Base-by-base conservation (phyloP, 805 yeast genomes). In the Candida orba region DNA sequence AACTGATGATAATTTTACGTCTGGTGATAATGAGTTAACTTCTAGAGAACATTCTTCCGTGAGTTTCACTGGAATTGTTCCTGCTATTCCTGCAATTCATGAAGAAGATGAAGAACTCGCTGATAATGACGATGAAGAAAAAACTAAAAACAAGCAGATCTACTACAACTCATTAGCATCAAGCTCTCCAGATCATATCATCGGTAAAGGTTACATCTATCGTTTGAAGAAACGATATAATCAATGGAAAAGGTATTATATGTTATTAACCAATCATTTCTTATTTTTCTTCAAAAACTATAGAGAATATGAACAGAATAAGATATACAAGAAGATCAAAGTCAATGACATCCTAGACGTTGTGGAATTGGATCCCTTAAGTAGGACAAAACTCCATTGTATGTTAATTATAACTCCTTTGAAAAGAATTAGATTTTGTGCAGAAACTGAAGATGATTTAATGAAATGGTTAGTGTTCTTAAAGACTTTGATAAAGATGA, bases 281-380 rank as follows among this genome's bases (percentile, higher is more conserved):
- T 43, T 76, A 29, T 55, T 64, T 40, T 65, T 75, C 46, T 72
- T 67, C 64, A 72, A 71, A 51, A 48, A 54, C 24, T 47, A 46
- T 6, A 45, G 49, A 34, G 54, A 52, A 31, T 45, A 40, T 35
- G 50, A 52, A n/a, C 38, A 49, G 12, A 37, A 37, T 17, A 52
- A 42, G 22, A 46, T 50, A 35, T 53, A 55, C 46, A 67, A 70
- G 48, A 47, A 57, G 42, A 57, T 73, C 14, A 55, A 57, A 15
- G 48, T 68, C 15, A 52, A 55, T 6, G 66, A 69, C 23, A 50
- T 75, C 14, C 52, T 68, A 12, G 79, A 75, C 48, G 75, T 68
- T 23, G 71, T 75, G 30, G 80, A 75, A 49, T 52, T 74, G 25
- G 79, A 75, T 44, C 71, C 76, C 2, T 41, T 71, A 34, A 65